These are phyloP conservation scores for Fusarium sp. DNA, from an alignment of 2,329 filamentous ascomycete species.

Conservation along the genomic window DNA sequence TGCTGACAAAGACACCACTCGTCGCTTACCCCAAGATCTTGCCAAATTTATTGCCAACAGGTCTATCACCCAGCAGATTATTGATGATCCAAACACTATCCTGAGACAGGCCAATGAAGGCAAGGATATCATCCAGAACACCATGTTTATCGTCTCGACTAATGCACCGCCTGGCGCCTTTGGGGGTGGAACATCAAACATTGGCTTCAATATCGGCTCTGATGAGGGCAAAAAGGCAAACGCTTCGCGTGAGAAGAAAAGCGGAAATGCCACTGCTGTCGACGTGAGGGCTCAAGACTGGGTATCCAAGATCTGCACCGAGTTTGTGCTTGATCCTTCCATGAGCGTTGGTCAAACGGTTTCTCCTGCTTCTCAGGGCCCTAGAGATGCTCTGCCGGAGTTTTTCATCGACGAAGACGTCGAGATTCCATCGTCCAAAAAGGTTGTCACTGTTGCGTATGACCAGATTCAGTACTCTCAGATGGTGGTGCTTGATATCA, in stretches of 20 bases:
- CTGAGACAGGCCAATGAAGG: background rate
- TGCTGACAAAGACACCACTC: background rate
- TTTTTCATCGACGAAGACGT: background rate
- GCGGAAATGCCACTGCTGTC: background rate
- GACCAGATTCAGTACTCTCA: background rate
- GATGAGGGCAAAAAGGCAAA: background rate
- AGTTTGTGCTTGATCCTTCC: background rate
- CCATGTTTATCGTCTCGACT: background rate
- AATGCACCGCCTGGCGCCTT: background rate
- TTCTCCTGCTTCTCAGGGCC: background rate
- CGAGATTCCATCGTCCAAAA: background rate
- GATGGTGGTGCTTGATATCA: background rate
- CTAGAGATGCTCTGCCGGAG: background rate
- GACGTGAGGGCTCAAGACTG: background rate
- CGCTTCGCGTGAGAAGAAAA: background rate
- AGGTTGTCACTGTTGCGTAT: fast-evolving
- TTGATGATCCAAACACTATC: background rate
- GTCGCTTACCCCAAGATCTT: background rate
- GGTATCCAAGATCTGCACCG: background rate
- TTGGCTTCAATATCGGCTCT: background rate
- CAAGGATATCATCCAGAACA: background rate
- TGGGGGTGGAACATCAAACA: background rate
- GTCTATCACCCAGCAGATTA: background rate
- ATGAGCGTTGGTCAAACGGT: background rate
- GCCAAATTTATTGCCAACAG: background rate